A percentile compares a stretch with the other conserved stretches of the same genome.
Conservation (phyloP, 345 rosid species). For the Pelargonium nanum region DNA sequence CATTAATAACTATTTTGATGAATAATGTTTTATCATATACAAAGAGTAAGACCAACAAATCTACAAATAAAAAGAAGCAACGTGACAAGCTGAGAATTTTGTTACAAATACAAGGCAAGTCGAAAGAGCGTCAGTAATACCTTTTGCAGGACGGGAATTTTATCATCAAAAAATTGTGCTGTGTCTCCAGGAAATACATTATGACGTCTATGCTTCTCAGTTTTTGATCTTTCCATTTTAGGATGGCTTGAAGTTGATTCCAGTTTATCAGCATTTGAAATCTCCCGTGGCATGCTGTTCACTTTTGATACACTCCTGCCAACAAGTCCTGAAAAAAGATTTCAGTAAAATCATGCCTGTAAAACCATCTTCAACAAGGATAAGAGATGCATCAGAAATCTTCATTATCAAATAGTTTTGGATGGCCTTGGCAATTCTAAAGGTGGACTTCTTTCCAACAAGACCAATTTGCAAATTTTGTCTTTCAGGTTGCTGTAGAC, state of each 20-base stretch:
- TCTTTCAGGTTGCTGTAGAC: too few species aligned
- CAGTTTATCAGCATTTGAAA: constrained; percentile 22
- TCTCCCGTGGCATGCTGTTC: constrained; percentile 23
- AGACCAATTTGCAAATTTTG: too few species aligned
- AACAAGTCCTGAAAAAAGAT: constrained; percentile 27
- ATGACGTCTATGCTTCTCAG: constrained; percentile 45
- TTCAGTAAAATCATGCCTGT: constrained; percentile 3
- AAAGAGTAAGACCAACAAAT: too few species aligned
- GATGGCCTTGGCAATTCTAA: too few species aligned
- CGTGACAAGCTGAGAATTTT: not conserved
- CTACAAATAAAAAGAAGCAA: too few species aligned
- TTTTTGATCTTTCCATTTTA: constrained; percentile 66
- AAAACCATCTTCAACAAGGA: not conserved
- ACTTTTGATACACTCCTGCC: constrained; percentile 23
- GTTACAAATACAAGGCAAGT: not conserved
- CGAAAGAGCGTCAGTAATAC: constrained; percentile 18
- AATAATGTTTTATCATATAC: too few species aligned
- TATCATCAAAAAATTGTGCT: constrained; percentile 67
- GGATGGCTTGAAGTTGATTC: constrained; percentile 34
- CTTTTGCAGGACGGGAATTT: constrained; percentile 60
- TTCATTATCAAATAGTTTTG: too few species aligned
- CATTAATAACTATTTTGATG: too few species aligned
- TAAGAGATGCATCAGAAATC: not conserved
- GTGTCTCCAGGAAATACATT: constrained; percentile 67
- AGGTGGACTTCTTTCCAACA: too few species aligned